phyloP scores from a whole-genome alignment of 1,284 basidiomycete species.

The Singerocomus inundabilis region DNA sequence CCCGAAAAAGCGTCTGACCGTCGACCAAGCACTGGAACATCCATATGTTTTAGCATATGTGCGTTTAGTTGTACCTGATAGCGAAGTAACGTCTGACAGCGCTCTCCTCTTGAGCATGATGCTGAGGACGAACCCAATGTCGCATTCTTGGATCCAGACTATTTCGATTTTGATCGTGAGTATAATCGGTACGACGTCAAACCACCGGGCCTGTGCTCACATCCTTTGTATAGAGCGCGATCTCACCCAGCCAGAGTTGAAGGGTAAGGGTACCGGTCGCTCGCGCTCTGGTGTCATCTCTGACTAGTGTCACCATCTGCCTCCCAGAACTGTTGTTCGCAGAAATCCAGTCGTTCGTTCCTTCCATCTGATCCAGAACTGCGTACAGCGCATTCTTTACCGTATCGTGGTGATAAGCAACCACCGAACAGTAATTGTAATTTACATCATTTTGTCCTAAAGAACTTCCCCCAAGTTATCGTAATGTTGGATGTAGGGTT shows the following conservation, averaged over 20 bases:
- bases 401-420: not conserved
- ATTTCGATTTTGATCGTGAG: slow-evolving; percentile 84
- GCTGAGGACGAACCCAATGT: slow-evolving; percentile 80
- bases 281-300: slow-evolving; percentile 16
- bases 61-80: slow-evolving; percentile 24
- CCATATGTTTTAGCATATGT: slow-evolving; percentile 66
- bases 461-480: not conserved
- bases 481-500: slow-evolving; percentile 2
- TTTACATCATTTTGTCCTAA: not conserved
- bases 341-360: slow-evolving; percentile 66
- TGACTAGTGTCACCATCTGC: too few species aligned
- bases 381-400: not conserved
- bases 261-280: too few species aligned
- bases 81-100: slow-evolving; percentile 12
- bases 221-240: slow-evolving; percentile 50
- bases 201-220: slow-evolving; percentile 10
- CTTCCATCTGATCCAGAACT: slow-evolving; percentile 43
- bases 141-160: slow-evolving; percentile 73
- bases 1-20: slow-evolving; percentile 82
- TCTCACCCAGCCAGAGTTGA: slow-evolving; percentile 73
- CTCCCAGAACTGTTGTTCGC: slow-evolving; percentile 53
- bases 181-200: slow-evolving; percentile 4
- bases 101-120: slow-evolving; percentile 59
- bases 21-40: slow-evolving; percentile 83
- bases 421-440: not conserved